phyloP scores from a whole-genome alignment of 208 protist genomes.

The Crithidia fasciculata region DNA sequence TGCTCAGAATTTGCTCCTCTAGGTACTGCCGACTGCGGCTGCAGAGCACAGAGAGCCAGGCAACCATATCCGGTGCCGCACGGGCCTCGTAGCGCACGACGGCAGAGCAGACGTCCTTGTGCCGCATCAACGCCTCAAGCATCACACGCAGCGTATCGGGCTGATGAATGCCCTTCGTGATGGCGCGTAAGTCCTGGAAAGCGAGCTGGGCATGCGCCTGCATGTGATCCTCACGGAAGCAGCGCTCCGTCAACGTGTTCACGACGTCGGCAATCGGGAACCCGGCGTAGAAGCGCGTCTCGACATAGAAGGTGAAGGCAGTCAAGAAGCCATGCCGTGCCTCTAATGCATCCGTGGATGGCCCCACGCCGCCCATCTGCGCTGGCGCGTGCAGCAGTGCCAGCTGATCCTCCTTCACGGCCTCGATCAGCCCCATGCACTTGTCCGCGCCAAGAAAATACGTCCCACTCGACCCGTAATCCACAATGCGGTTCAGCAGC shows the following conservation, averaged over 20 bases:
- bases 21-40: constrained; percentile 46
- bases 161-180: constrained; percentile 74
- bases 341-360: constrained; percentile 31
- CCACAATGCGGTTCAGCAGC: constrained; percentile 63
- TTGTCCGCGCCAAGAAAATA: constrained; percentile 70
- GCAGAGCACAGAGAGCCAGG: constrained; percentile 55
- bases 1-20: constrained; percentile 49
- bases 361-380: not conserved
- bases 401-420: constrained; percentile 61
- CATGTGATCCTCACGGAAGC: constrained; percentile 43
- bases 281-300: constrained; percentile 81
- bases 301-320: constrained; percentile 64
- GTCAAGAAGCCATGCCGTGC: constrained; percentile 62
- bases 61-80: constrained; percentile 43
- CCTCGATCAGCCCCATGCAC: constrained; percentile 59
- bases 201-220: constrained; percentile 35
- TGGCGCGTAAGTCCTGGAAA: constrained; percentile 62
- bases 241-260: constrained; percentile 39
- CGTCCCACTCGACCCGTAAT: constrained; percentile 50
- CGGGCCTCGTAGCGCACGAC: constrained; percentile 37
- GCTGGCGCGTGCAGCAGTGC: constrained; percentile 32
- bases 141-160: constrained; percentile 61
- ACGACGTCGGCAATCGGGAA: constrained; percentile 59
- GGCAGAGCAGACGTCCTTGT: constrained; percentile 34
- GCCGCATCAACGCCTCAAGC: constrained; percentile 49